Percentiles rank a stretch among this genome's conserved stretches.
phyloP scores from a whole-genome alignment of 306 rosid species.

The Canavalia ensiformis region DNA sequence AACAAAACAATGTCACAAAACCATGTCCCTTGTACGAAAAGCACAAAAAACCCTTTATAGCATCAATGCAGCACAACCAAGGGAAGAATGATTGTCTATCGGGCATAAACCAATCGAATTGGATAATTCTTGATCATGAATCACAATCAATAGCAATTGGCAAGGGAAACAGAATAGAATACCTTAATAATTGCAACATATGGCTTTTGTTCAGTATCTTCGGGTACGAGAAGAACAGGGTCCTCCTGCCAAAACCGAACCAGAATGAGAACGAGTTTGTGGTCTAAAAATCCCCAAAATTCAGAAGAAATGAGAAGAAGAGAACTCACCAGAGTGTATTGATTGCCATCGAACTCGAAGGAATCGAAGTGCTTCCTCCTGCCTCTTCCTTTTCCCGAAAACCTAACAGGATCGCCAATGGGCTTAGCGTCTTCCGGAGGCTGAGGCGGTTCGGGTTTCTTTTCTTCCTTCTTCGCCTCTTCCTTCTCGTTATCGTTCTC shows the following conservation, averaged over 20 bases:
- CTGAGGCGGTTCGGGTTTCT: conserved; percentile 35
- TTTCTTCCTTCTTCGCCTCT: neutral
- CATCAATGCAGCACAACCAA: conserved; percentile 29
- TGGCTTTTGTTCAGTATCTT: conserved; percentile 76
- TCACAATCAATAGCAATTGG: conserved; percentile 18
- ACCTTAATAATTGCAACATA: conserved; percentile 97
- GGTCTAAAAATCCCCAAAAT: neutral
- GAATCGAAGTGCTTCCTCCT: conserved; percentile 72
- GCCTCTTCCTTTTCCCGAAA: conserved; percentile 80
- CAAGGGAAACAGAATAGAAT: conserved; percentile 37
- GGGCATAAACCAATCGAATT: neutral
- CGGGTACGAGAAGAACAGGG: conserved; percentile 88
- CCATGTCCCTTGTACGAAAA: neutral
- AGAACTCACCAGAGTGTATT: conserved; percentile 69
- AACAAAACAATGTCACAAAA: conserved; percentile 37
- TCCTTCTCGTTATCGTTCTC: conserved; percentile 49
- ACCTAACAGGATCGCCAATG: conserved; percentile 72
- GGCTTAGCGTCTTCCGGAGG: conserved; percentile 76
- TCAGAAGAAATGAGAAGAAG: neutral
- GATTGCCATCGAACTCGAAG: conserved; percentile 82
- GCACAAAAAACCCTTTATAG: conserved; percentile 29
- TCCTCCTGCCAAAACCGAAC: conserved; percentile 71
- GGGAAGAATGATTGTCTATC: neutral
- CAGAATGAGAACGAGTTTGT: neutral
- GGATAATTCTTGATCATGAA: neutral